Conservation (phyloP, 176 grass and related monocot species). For the Saccharum spontaneum region DNA sequence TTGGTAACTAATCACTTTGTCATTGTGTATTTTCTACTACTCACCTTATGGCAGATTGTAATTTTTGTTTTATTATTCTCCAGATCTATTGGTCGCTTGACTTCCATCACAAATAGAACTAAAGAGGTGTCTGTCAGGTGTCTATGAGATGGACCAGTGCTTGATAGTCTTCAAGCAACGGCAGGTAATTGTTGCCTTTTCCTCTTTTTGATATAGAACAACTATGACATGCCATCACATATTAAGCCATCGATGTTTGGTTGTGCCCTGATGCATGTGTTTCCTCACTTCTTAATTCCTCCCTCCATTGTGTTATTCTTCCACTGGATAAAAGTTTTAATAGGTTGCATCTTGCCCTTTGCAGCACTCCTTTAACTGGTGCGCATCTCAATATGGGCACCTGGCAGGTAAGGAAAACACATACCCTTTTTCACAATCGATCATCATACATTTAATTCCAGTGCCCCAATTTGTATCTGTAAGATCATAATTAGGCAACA, state of each 20-base stretch:
- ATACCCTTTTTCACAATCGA: slow-evolving; percentile 4
- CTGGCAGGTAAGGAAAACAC: slow-evolving; percentile 60
- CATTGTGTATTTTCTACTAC: too few relatives aligned
- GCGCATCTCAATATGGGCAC: slow-evolving; percentile 85
- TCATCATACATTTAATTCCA: slow-evolving; percentile 4
- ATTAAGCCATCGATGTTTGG: slow-evolving; percentile 97
- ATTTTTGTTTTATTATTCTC: too few relatives aligned
- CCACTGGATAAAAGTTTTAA: slow-evolving; percentile 3
- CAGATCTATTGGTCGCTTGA: too few relatives aligned
- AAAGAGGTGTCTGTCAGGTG: too few relatives aligned
- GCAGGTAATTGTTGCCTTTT: too few relatives aligned
- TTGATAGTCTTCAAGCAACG: too few relatives aligned
- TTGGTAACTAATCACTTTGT: too few relatives aligned
- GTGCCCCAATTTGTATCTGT: background rate
- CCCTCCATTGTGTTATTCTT: background rate
- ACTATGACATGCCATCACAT: slow-evolving; percentile 96
- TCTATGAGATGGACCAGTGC: too few relatives aligned
- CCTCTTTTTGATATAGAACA: too few relatives aligned
- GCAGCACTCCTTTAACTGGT: slow-evolving; percentile 81
- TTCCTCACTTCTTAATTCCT: background rate
- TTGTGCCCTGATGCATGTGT: slow-evolving; percentile 70
- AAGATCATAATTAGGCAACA: background rate
- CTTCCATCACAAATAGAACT: too few relatives aligned
- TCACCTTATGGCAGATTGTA: too few relatives aligned
- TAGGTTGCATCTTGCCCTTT: slow-evolving; percentile 2